Evolutionary conservation across 441 rosid genomes (phyloP), one percentile per base, ranked within the genome.

Genomic region (Theobroma grandiflorum): DNA sequence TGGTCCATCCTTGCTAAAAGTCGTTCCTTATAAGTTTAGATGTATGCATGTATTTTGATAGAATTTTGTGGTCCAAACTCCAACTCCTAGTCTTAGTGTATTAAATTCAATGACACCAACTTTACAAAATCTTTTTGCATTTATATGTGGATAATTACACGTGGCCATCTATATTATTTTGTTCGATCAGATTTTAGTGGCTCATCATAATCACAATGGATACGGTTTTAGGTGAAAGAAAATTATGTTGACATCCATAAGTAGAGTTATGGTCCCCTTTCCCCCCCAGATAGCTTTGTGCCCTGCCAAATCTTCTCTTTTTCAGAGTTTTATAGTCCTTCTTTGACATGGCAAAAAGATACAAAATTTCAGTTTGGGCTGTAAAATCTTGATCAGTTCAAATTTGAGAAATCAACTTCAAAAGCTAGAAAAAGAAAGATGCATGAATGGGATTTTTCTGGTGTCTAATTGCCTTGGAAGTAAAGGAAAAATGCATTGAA

Each of bases 401-500:
- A 61, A 61, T 61, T 65, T 66, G 4, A 67, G 18, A 67, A n/a
- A 42, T 20, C n/a, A 45, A 26, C 65, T 26, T 31, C 3, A 10
- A 11, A 59, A 69, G 45, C n/a, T 7, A 4, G 3, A 22, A 16
- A 20, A 12, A 33, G 33, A 74, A 66, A 53, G 77, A 42, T 74
- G 65, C 77, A 73, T 55, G 64, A 4, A 53, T 55, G 8, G 55
- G 18, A 14, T 37, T 18, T 37, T 10, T 61, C 1, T 35, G 26
- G 12, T 67, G 6, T 52, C 16, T 50, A 33, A 8, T 16, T 31
- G 22, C 26, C 42, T 52, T 52, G 12, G 8, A 8, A 72, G 14
- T 68, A 20, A 68, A 9, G 52, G 5, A 70, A 47, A 38, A 33
- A 52, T 57, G 74, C 79, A 74, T 11, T 80, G 79, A 80, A 80